phyloP scores from a whole-genome alignment of 2,329 filamentous ascomycete species.

The Xylaria sp. region DNA sequence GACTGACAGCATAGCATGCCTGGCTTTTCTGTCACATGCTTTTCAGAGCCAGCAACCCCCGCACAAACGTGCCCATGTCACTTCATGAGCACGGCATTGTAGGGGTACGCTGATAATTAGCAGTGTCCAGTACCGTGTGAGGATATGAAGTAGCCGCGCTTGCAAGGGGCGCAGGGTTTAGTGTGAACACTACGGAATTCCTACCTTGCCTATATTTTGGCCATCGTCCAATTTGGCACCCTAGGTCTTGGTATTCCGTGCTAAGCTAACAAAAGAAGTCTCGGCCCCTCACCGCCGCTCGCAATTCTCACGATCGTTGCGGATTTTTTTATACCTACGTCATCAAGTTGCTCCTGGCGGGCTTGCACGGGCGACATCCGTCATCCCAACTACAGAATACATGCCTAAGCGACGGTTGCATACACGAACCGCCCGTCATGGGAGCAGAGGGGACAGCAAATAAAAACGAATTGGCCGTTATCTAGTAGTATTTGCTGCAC shows the following conservation, averaged over 20 bases:
- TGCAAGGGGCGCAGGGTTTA: not conserved
- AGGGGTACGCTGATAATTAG: not conserved
- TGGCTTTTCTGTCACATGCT: constrained; percentile 17
- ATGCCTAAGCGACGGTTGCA: not conserved
- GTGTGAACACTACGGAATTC: not conserved
- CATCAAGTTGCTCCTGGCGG: not conserved
- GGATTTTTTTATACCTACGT: not conserved
- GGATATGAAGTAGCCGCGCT: not conserved
- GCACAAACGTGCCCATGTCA: constrained; percentile 1
- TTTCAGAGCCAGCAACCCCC: constrained; percentile 1
- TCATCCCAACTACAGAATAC: not conserved
- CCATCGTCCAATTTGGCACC: too few species aligned
- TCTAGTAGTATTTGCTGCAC: not conserved
- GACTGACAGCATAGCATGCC: constrained; percentile 10
- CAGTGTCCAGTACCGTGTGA: not conserved
- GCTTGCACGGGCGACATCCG: not conserved
- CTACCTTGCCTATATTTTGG: not conserved
- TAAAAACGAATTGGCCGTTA: not conserved
- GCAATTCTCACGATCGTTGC: not conserved
- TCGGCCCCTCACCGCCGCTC: not conserved
- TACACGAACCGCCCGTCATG: constrained; percentile 1
- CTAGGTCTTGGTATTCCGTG: too few species aligned
- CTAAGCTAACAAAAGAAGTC: not conserved
- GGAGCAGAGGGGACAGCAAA: not conserved
- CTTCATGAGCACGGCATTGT: not conserved